Conservation (phyloP, 148 eudicot species). For the Rhododendron williamsianum region DNA sequence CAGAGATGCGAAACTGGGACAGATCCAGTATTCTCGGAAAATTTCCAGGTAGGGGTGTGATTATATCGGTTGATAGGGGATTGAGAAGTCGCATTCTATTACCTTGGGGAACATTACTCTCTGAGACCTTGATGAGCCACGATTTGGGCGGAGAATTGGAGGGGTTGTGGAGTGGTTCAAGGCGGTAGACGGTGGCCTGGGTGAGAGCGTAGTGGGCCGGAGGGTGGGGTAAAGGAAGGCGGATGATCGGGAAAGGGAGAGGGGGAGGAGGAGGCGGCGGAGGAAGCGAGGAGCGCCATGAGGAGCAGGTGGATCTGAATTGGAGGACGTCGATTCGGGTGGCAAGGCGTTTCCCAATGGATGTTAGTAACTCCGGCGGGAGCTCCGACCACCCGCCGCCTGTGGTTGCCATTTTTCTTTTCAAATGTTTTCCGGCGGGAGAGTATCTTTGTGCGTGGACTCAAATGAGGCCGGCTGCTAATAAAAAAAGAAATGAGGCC, state of each 20-base stretch:
- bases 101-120: background rate
- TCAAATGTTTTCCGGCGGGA: no score
- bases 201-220: background rate
- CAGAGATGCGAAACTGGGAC: background rate
- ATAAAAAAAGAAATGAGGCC: no score
- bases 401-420: background rate
- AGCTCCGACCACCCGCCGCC: background rate
- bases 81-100: background rate
- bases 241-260: background rate
- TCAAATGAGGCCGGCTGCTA: no score
- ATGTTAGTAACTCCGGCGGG: background rate
- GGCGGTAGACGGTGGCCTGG: background rate
- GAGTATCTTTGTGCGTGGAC: background rate
- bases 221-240: background rate
- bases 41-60: background rate
- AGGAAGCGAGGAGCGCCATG: background rate
- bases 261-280: background rate
- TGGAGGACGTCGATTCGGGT: background rate
- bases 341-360: background rate
- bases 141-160: background rate
- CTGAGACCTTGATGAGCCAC: background rate
- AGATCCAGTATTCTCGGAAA: background rate
- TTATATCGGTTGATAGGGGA: background rate
- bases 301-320: background rate
- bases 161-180: background rate